phyloP scores from a whole-genome alignment of 2,329 filamentous ascomycete genomes.

The Neoascochyta sp. region DNA sequence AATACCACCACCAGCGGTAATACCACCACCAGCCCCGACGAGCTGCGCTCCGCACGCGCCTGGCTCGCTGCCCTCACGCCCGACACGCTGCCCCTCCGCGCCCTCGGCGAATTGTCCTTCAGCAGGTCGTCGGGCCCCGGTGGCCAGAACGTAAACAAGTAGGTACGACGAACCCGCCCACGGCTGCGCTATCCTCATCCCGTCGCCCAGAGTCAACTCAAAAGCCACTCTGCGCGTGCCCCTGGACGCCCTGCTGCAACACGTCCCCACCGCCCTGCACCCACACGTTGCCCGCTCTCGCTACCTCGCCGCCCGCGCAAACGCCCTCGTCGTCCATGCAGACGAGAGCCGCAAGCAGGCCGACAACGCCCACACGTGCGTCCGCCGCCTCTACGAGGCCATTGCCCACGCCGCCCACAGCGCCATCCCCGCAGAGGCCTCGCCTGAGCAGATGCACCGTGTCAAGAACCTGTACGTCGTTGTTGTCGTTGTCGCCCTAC shows the following conservation, averaged over 20 bases:
- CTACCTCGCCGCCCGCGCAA: slow-evolving; percentile 53
- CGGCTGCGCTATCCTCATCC: slow-evolving; percentile 38
- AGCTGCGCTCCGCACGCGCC: slow-evolving; percentile 46
- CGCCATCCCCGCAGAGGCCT: slow-evolving; percentile 59
- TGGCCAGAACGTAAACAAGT: slow-evolving; percentile 69
- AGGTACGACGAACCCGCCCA: slow-evolving; percentile 16
- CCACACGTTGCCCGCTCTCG: slow-evolving; percentile 50
- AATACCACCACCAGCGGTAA: slow-evolving; percentile 5
- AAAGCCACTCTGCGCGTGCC: slow-evolving; percentile 62
- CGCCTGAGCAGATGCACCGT: slow-evolving; percentile 51
- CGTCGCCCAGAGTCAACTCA: slow-evolving; percentile 56
- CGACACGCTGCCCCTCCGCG: slow-evolving; percentile 51
- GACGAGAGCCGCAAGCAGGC: slow-evolving; percentile 61
- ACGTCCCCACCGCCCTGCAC: slow-evolving; percentile 55
- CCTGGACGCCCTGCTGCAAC: slow-evolving; percentile 49
- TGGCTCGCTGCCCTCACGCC: slow-evolving; percentile 56
- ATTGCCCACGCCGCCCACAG: slow-evolving; percentile 50
- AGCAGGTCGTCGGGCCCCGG: slow-evolving; percentile 63
- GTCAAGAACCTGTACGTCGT: slow-evolving; percentile 53
- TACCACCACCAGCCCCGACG: slow-evolving; percentile 21
- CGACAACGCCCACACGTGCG: slow-evolving; percentile 58
- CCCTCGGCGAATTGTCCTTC: slow-evolving; percentile 58
- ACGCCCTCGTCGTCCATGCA: slow-evolving; percentile 58
- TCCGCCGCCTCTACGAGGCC: slow-evolving; percentile 54
- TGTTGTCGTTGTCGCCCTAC: no score